Conservation (phyloP, 495 filamentous ascomycete genomes). For the Penicillium steckii region DNA sequence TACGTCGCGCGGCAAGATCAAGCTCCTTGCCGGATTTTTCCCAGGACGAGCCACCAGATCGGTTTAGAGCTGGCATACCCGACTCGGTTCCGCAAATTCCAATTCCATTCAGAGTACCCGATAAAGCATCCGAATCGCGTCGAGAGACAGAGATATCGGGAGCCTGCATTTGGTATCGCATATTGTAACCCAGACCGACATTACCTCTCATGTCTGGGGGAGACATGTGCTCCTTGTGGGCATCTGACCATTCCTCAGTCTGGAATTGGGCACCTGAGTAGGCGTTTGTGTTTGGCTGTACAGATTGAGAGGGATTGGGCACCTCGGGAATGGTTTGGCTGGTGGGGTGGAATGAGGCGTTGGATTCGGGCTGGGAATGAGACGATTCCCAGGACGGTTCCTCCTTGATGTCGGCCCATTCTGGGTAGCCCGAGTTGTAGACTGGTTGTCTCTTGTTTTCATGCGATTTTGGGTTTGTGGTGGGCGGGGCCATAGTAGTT, state of each 20-base stretch:
- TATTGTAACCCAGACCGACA: conserved; percentile 26
- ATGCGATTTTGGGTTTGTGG: conserved; percentile 4
- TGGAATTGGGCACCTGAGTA: conserved; percentile 22
- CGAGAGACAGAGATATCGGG: conserved; percentile 34
- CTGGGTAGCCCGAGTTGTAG: conserved; percentile 26
- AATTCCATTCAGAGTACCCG: conserved; percentile 38
- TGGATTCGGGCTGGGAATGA: conserved; percentile 24
- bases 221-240: conserved; percentile 21
- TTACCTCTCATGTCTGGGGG: conserved; percentile 24
- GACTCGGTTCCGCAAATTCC: conserved; percentile 35
- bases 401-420: conserved; percentile 34
- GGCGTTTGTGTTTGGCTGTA: conserved; percentile 15
- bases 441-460: conserved; percentile 16
- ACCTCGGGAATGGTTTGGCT: conserved; percentile 26
- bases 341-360: conserved; percentile 16
- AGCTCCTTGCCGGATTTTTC: conserved; percentile 45
- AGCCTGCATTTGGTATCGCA: conserved; percentile 36
- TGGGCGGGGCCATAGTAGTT: conserved; percentile 30
- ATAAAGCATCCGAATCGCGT: conserved; percentile 43
- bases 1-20: conserved; percentile 54
- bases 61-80: conserved; percentile 25
- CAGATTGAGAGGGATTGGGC: conserved; percentile 16
- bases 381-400: conserved; percentile 36
- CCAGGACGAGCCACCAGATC: conserved; percentile 31
- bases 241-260: conserved; percentile 30